Conservation (phyloP, 352 stramenopile genomes). For the Globisporangium irregulare region DNA sequence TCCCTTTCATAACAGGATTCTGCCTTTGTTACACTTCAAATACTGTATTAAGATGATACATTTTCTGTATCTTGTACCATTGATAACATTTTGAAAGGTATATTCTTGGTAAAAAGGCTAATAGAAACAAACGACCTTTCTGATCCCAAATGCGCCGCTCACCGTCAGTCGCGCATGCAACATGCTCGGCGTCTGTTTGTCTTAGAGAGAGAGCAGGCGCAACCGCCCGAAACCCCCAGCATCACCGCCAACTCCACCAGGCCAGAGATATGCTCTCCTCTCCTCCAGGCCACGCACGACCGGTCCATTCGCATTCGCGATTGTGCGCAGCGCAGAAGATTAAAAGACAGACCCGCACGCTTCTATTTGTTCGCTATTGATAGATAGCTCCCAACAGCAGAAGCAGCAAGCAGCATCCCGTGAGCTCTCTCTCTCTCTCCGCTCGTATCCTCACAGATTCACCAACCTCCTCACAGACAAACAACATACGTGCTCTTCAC, state of each 20-base stretch:
- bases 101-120: background rate
- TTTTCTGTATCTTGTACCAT: background rate
- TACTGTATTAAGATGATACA: background rate
- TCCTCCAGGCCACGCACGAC: background rate
- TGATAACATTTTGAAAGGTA: background rate
- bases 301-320: conserved; percentile 1
- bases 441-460: background rate
- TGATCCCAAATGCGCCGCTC: background rate
- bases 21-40: background rate
- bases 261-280: background rate
- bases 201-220: background rate
- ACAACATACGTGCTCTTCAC: background rate
- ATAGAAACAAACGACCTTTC: background rate
- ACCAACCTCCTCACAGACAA: background rate
- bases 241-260: background rate
- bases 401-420: background rate
- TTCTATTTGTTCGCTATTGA: background rate
- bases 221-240: background rate
- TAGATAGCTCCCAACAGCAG: background rate
- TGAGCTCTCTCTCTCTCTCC: background rate
- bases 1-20: background rate
- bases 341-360: background rate
- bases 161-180: background rate
- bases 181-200: background rate
- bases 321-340: conserved; percentile 5